phyloP scores from a whole-genome alignment of 352 stramenopile genomes.

The Phytopythium sindhum region DNA sequence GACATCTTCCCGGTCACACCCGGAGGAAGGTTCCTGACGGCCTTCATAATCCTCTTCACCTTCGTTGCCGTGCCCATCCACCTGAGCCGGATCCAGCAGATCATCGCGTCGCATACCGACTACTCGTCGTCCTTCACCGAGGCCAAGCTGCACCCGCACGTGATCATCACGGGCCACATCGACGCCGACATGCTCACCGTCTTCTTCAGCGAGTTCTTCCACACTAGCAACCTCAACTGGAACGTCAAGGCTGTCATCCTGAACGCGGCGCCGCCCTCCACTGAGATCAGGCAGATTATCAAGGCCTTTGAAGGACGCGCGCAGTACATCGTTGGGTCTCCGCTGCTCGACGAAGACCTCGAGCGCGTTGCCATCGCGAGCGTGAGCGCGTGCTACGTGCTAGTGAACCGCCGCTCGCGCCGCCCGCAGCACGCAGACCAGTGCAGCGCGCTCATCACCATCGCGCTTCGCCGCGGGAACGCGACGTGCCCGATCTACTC shows the following conservation, averaged over 20 bases:
- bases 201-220: constrained; percentile 86
- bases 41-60: constrained; percentile 80
- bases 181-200: constrained; percentile 53
- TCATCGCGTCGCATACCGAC: constrained; percentile 77
- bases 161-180: constrained; percentile 74
- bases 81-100: constrained; percentile 68
- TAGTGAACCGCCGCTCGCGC: constrained; percentile 53
- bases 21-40: constrained; percentile 69
- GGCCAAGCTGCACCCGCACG: constrained; percentile 66
- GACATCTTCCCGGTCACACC: constrained; percentile 68
- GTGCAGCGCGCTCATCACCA: constrained; percentile 71
- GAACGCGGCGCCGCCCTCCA: constrained; percentile 47
- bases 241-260: constrained; percentile 82
- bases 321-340: constrained; percentile 81
- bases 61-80: constrained; percentile 81
- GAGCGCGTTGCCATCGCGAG: constrained; percentile 46
- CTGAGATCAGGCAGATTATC: constrained; percentile 76
- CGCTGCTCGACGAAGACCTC: constrained; percentile 77
- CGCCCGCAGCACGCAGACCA: constrained; percentile 64
- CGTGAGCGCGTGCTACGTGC: constrained; percentile 62
- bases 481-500: constrained; percentile 70
- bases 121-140: constrained; percentile 77
- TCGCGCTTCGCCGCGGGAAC: constrained; percentile 66
- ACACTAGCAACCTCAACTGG: constrained; percentile 80
- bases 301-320: constrained; percentile 71